A percentile compares a stretch with the other conserved stretches of the same genome.
Evolutionary conservation across 805 yeast genomes (phyloP).

Genomic region (Nakazawaea ishiwadae): DNA sequence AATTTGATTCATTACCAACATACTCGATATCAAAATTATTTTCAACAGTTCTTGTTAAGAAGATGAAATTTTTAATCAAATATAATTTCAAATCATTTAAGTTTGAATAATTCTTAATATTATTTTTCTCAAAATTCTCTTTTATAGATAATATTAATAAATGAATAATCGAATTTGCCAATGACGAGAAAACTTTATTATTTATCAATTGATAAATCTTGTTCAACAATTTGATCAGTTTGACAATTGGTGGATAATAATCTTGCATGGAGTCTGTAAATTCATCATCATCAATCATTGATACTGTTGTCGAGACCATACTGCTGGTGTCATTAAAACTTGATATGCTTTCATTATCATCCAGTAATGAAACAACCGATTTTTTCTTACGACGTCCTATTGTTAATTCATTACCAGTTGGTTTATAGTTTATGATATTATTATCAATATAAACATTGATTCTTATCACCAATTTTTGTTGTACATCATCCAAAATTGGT

Average conservation of each 20-base stretch:
- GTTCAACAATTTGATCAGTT: constrained; percentile 64
- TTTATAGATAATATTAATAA: constrained; percentile 63
- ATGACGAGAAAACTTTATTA: constrained; percentile 76
- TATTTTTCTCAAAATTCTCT: constrained; percentile 39
- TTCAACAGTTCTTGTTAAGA: constrained; percentile 62
- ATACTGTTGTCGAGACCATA: constrained; percentile 4
- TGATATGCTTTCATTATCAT: not conserved
- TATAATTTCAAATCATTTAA: constrained; percentile 57
- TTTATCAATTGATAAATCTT: constrained; percentile 78
- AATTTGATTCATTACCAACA: constrained; percentile 62
- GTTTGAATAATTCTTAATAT: constrained; percentile 36
- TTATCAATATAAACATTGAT: constrained; percentile 70
- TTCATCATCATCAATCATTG: constrained; percentile 16
- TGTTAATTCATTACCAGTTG: constrained; percentile 63
- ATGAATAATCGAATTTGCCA: constrained; percentile 85
- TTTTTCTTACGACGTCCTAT: constrained; percentile 39
- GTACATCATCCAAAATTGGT: constrained; percentile 73
- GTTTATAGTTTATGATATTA: constrained; percentile 60
- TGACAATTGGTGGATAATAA: constrained; percentile 64
- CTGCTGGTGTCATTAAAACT: constrained; percentile 5
- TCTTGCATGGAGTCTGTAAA: constrained; percentile 21
- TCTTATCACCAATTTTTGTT: constrained; percentile 74
- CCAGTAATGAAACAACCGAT: constrained; percentile 4
- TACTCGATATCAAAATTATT: constrained; percentile 76
- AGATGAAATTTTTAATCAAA: constrained; percentile 64